Evolutionary conservation across 768 basidiomycete species (phyloP), one percentile per base, ranked within the genome.

Genomic region (Auricularia auricula-judae): DNA sequence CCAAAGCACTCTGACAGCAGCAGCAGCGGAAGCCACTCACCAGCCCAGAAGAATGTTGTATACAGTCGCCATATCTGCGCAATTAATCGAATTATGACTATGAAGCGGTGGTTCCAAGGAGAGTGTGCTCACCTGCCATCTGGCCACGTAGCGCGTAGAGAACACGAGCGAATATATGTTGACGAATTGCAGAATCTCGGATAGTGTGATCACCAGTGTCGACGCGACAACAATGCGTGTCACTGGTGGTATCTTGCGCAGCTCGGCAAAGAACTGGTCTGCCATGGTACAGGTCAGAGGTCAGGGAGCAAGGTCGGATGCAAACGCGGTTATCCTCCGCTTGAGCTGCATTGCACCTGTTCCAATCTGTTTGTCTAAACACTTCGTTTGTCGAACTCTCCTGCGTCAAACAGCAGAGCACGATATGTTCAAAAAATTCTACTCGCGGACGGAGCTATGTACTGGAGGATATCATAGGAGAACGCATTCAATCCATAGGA

Each of bases 201-300:
- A 81, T 1, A 86, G 23, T 0, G 90, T 83, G 44, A 91, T 76
- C 0, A 75, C 83, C 2, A 89, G 70, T 1, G 84, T 82, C 1
- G 89, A 87, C 23, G 75, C 77, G 65, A 83, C 79, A 4, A 91
- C 72, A 64, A 86, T 84, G 36, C 92, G 84, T 4, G 92, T 93
- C 43, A 94, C 86, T 39, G 88, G 87, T 0, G 92, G 91, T 1
- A 93, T 89, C 76, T 91, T 92, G 69, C 79, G 83, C 62, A 93
- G 74, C 76, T 92, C 88, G n/a, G 64, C 66, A 3, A 71, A 63
- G 33, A 71, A 43, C 10, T 62, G 35, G 36, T 39, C 56, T 5
- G 56, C 56, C 53, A 54, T 54, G 18, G 53, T 18, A 42, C 39
- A 14, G 2, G 39, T 42, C 8, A 42, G 8, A 42, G 8, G 39